These are phyloP conservation scores for Aspergillus nomiae DNA, from an alignment of 2,329 filamentous ascomycete genomes.

Conservation along the genomic window DNA sequence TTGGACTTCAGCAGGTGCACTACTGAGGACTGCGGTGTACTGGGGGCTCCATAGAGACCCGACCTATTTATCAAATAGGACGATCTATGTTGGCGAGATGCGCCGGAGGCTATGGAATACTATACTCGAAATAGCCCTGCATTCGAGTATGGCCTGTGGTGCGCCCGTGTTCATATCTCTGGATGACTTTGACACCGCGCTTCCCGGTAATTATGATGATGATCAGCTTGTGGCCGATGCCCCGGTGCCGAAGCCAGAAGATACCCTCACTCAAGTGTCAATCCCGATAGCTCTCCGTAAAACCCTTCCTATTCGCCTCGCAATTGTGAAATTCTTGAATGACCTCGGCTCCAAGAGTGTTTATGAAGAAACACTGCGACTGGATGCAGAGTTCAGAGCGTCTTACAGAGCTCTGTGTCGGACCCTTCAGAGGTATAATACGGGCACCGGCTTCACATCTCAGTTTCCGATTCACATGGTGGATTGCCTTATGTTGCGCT, in stretches of 20 bases:
- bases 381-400: conserved; percentile 48
- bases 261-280: conserved; percentile 37
- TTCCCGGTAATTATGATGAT: conserved; percentile 45
- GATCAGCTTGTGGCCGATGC: conserved; percentile 36
- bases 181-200: conserved; percentile 39
- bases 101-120: conserved; percentile 35
- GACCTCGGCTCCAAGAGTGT: conserved; percentile 19
- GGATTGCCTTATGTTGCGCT: conserved; percentile 32
- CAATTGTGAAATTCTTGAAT: conserved; percentile 34
- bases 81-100: conserved; percentile 26
- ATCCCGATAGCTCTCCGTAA: conserved; percentile 39
- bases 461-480: conserved; percentile 22
- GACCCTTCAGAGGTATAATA: conserved; percentile 22
- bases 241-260: conserved; percentile 29
- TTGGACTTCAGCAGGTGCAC: conserved; percentile 41
- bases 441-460: conserved; percentile 2
- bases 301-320: conserved; percentile 40
- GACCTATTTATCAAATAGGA: conserved; percentile 27
- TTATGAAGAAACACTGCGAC: conserved; percentile 26
- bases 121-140: conserved; percentile 39
- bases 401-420: conserved; percentile 47
- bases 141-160: conserved; percentile 40
- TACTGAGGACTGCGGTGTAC: conserved; percentile 42
- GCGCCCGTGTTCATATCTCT: conserved; percentile 37
- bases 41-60: conserved; percentile 48